Base-by-base conservation (phyloP, 352 stramenopile genomes). In the Phytophthora aleatoria region DNA sequence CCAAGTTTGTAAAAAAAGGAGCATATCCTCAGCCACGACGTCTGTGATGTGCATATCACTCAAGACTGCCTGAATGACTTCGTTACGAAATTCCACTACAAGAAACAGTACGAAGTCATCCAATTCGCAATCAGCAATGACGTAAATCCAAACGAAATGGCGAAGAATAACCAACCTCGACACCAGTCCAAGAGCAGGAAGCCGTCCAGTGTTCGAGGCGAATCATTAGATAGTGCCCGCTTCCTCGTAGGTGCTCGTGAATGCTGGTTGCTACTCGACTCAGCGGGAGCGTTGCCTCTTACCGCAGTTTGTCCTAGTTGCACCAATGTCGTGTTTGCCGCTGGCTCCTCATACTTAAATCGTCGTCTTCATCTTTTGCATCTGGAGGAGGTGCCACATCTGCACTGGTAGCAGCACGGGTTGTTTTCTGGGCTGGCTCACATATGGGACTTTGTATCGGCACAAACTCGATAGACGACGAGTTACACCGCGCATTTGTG, bases 171-270 rank as follows among this genome's bases (percentile, higher is more conserved):
- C 66, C 15, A 52, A 92, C 81, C 83, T 72, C 69, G 71, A 64
- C 84, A 95, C 55, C 68, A 87, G 33, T 95, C 83, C 24, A 95
- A 73, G 3, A 95, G 54, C 50, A 95, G 72, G 54, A 95, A 95
- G 2, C 86, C 86, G 38, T 95, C 83, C 10, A 94, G 67, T 11
- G 74, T 87, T 63, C 77, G 79, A 27, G 66, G 74, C 6, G 51
- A 56, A 55, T 82, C 68, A 24, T 65, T 63, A 13, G 70, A 57
- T 13, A 50, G 69, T 20, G 49, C 43, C 8, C 61, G 62, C 33
- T 73, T 73, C 27, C 50, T 64, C 43, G 30, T 61, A 13, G 24
- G 51, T 31, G 15, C 54, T 2, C 28, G 31, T 45, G 57, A 48
- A 9, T 50, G 16, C 38, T 78, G 66, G 30, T 73, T 62, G 50